Base-by-base conservation (phyloP, 2,329 filamentous ascomycete species). In the Diaporthe citrichinensis region DNA sequence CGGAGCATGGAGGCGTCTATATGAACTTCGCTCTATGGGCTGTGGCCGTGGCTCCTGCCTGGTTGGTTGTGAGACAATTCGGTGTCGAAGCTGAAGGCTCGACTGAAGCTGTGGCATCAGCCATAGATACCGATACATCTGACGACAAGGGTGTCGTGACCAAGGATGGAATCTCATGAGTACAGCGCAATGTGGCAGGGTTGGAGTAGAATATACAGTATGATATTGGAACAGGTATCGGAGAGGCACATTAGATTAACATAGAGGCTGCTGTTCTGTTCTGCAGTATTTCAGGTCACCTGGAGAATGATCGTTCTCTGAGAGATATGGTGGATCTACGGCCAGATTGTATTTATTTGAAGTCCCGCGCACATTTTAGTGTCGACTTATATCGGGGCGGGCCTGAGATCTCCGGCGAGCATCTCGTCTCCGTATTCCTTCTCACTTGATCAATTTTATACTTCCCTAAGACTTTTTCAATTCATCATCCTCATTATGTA, bases 11-110 rank as follows among this genome's bases (percentile, higher is more conserved):
- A 3, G 91, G 87, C 23, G 87, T 94, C 0, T 95, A 95, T 80
- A 84, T 94, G 79, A 95, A 94, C 79, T 94, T 94, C 80, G 89
- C 85, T 0, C 84, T 95, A 0, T 95, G 92, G 92, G 92, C 85
- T 0, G 78, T 93, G 0, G 87, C 92, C 0, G 84, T 95, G 15
- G 78, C 88, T 2, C 93, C 93, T 0, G 92, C 91, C 0, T 95
- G 93, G 93, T 78, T 93, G 23, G 90, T 95, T 17, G 36, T 76
- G 1, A 41, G 55, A 12, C 61, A 73, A 4, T 62, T 76, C 39
- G 75, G 75, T 3, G 61, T 58, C 6, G 68, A 46, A 34, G 39
- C 28, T 44, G 17, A 36, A 44, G 28, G 15, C 53, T 71, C 51
- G 20, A n/a, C 46, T 39, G 62, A 68, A 28, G 46, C 62, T 25